Conservation (phyloP, 371 early-diverging fungal species). For the Quaeritorhiza haematococci region DNA sequence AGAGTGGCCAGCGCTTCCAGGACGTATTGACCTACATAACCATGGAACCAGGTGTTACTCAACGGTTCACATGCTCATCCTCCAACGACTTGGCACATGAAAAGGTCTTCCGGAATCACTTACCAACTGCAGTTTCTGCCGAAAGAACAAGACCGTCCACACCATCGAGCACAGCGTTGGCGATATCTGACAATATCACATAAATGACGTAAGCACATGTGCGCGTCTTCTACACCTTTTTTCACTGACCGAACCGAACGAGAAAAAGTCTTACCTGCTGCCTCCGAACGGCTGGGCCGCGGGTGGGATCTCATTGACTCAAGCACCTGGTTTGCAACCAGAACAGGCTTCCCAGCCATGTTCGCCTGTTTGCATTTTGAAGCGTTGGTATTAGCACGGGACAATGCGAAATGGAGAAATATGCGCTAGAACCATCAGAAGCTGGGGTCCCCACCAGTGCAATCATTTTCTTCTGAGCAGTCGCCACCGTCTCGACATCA, state of each 20-base stretch:
- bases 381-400: background rate
- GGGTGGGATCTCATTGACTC: constrained; percentile 51
- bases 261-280: no score
- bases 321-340: constrained; percentile 63
- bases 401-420: background rate
- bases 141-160: constrained; percentile 60
- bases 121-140: constrained; percentile 60
- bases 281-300: constrained; percentile 49
- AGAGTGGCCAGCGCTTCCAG: constrained; percentile 32
- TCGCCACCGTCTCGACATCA: constrained; percentile 46
- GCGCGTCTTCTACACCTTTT: constrained; percentile 21
- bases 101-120: constrained; percentile 1
- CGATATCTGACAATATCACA: no score
- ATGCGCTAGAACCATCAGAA: no score
- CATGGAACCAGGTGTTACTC: background rate
- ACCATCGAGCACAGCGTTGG: constrained; percentile 62
- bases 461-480: constrained; percentile 50
- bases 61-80: no score
- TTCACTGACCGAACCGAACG: no score
- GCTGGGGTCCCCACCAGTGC: constrained; percentile 18
- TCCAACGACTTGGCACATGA: background rate
- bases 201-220: background rate
- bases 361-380: constrained; percentile 33
- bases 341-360: constrained; percentile 46
- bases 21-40: constrained; percentile 30